These are phyloP conservation scores for Xylaria acuta DNA, from an alignment of 495 filamentous ascomycete species.

Conservation along the genomic window DNA sequence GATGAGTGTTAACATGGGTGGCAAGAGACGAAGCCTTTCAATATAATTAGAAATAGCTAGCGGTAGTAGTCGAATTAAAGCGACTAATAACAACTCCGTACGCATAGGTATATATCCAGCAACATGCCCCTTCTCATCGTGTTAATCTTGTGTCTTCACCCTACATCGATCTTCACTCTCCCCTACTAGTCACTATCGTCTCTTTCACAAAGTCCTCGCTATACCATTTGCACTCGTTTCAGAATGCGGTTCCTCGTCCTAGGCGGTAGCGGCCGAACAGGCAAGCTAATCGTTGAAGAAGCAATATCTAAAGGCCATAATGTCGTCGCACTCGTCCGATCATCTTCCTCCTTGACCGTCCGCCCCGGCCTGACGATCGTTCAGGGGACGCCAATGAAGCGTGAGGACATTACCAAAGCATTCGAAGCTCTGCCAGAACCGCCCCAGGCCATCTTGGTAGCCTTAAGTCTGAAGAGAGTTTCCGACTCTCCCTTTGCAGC, in stretches of 20 bases:
- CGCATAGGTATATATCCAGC: not conserved
- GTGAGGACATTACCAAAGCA: conserved; percentile 44
- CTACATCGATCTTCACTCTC: not conserved
- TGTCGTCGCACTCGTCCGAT: conserved; percentile 51
- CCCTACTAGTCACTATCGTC: not conserved
- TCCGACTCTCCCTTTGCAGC: conserved; percentile 27
- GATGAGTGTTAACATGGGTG: not conserved
- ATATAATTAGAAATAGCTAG: not conserved
- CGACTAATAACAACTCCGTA: not conserved
- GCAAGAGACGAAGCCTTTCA: not conserved
- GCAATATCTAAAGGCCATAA: conserved; percentile 48
- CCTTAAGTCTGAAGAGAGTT: conserved; percentile 38
- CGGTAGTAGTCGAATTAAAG: not conserved
- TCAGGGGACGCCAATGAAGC: conserved; percentile 48
- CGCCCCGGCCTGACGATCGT: conserved; percentile 41
- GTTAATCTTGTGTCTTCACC: not conserved
- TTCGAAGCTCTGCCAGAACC: conserved; percentile 37
- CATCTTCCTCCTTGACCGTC: conserved; percentile 38
- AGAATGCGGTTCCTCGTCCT: conserved; percentile 53
- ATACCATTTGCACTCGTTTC: not conserved
- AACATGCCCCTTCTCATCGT: not conserved
- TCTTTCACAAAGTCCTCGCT: not conserved
- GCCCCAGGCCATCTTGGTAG: conserved; percentile 42
- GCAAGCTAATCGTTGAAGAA: conserved; percentile 48
- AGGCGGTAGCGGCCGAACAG: conserved; percentile 53